Percentiles rank a stretch among this genome's conserved stretches.
Evolutionary conservation across 192 early-diverging fungal genomes (phyloP).

Genomic region (Mortierella claussenii): DNA sequence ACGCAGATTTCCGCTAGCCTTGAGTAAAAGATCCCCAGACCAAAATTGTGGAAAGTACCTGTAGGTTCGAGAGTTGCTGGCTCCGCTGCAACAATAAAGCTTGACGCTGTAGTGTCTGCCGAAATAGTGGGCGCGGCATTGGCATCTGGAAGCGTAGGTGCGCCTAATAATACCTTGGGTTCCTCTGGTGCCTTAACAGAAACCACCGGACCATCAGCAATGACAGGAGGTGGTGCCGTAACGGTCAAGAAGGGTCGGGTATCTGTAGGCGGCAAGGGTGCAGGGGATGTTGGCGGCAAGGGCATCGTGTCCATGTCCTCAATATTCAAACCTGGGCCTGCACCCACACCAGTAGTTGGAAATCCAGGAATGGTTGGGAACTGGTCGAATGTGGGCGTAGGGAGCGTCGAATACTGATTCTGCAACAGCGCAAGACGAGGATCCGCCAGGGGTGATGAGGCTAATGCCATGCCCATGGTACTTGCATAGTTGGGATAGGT

Average conservation of each 20-base stretch:
- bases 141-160: no score
- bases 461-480: neutral
- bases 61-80: no score
- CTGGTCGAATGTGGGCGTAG: neutral
- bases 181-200: no score
- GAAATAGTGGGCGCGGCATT: no score
- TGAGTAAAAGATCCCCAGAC: no score
- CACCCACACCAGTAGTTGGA: neutral
- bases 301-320: constrained; percentile 13
- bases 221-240: neutral
- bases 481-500: constrained; percentile 32
- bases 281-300: constrained; percentile 6
- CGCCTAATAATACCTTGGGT: no score
- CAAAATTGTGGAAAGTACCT: no score
- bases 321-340: neutral
- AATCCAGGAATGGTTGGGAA: constrained; percentile 3
- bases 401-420: neutral
- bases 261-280: neutral
- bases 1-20: no score
- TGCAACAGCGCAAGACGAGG: neutral
- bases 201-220: no score
- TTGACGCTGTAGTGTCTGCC: no score
- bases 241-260: no score
- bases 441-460: neutral
- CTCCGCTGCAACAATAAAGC: no score